Evolutionary conservation across 2,329 filamentous ascomycete species (phyloP), one percentile per base, ranked within the genome.

Genomic region (Chrysosporium keratinophilum): DNA sequence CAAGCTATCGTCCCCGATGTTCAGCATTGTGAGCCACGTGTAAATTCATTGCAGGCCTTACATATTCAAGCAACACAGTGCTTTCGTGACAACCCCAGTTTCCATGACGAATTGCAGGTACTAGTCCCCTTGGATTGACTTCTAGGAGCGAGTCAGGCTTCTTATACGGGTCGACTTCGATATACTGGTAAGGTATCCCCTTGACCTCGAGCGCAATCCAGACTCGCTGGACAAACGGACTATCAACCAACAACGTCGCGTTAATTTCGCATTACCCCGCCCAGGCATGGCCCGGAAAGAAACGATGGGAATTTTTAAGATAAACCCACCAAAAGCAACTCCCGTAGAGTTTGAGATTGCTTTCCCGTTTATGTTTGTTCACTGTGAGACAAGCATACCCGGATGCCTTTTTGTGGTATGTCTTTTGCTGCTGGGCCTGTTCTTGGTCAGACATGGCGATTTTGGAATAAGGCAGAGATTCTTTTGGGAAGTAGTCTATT

Each of bases 141-240:
- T 88, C 85, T 20, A 89, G 75, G 31, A 91, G 72, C 7, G 80
- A 75, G 56, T 83, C 77, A 1, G 83, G 85, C 58, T 86, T 85
- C 60, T 83, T 80, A 65, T 87, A 89, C 6, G 87, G 85, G 63
- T 94, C 85, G 44, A 88, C 82, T 69, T 95, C 88, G 61, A 88
- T 83, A 68, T 94, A 95, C 65, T 94, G 87, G 65, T 95, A 95
- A 37, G 79, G 73, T 7, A 93, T 76, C 15, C 80, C 78, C 66
- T 93, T 93, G 62, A 83, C 76, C 67, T 95, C 88, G 35, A 95
- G 76, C 0, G 88, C 85, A 59, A 95, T 93, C 88, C 88, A 95
- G 23, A 93, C 85, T 15, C 88, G 81, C 65, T 94, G 88, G 1
- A 88, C 88, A 65, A 91, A 93, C 23, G 88, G 88, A 64, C 85